phyloP scores from a whole-genome alignment of 208 protist genomes.

The Crithidia brevicula region DNA sequence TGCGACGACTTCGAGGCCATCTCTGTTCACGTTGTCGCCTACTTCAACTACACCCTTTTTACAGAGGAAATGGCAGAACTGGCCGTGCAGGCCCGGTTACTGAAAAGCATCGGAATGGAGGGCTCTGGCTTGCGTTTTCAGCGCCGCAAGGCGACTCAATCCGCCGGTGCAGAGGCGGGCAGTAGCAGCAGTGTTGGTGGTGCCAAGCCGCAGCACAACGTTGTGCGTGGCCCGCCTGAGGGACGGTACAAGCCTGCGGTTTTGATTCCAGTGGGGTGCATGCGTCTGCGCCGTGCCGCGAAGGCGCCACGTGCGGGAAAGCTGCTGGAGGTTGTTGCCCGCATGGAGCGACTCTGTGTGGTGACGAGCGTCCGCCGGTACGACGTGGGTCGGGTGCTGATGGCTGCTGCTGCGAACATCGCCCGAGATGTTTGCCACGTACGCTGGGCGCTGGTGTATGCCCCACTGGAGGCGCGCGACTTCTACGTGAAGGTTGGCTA shows the following conservation, averaged over 20 bases:
- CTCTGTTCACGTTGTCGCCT: constrained; percentile 52
- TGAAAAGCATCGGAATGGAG: constrained; percentile 36
- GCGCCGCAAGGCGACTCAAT: not conserved
- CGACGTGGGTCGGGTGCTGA: constrained; percentile 32
- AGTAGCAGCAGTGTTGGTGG: not conserved
- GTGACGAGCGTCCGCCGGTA: constrained; percentile 31
- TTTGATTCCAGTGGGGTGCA: constrained; percentile 32
- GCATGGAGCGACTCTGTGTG: constrained; percentile 55
- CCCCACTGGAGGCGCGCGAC: constrained; percentile 21
- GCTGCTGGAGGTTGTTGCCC: constrained; percentile 37
- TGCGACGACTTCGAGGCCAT: constrained; percentile 41
- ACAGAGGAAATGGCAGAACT: constrained; percentile 33
- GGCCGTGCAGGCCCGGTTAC: constrained; percentile 26
- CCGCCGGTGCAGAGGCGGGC: not conserved
- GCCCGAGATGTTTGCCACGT: constrained; percentile 42
- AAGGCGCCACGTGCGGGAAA: constrained; percentile 30
- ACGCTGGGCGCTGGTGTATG: constrained; percentile 37
- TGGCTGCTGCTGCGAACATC: constrained; percentile 46
- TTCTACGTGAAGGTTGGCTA: constrained; percentile 52
- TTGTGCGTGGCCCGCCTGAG: not conserved
- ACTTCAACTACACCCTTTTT: constrained; percentile 42
- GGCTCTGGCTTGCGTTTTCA: constrained; percentile 33
- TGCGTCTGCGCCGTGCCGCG: constrained; percentile 37
- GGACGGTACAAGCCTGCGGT: constrained; percentile 23
- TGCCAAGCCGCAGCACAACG: not conserved